Evolutionary conservation across 2,329 filamentous ascomycete genomes (phyloP).

Genomic region (Aureobasidium sp.): DNA sequence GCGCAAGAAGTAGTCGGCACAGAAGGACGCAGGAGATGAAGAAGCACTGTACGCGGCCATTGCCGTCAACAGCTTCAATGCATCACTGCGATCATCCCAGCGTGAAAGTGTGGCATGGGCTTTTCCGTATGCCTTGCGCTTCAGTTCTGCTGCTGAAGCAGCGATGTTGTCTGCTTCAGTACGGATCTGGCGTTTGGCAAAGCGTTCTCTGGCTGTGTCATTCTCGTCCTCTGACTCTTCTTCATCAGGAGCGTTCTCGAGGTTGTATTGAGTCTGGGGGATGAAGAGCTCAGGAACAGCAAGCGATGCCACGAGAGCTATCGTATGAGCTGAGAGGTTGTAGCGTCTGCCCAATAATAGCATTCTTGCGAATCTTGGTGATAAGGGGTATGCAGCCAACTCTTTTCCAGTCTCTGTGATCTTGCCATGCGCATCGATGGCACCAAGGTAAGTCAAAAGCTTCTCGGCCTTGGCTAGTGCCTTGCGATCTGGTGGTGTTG

Average conservation of each 20-base stretch:
- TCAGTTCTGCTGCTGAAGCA: constrained; percentile 48
- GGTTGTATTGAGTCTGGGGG: constrained; percentile 56
- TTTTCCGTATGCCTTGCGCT: constrained; percentile 57
- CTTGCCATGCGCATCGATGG: constrained; percentile 57
- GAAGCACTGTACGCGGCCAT: constrained; percentile 61
- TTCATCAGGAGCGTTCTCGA: constrained; percentile 32
- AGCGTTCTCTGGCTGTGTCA: constrained; percentile 12
- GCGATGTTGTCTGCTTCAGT: constrained; percentile 60
- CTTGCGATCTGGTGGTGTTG: constrained; percentile 72
- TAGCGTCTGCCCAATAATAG: constrained; percentile 79
- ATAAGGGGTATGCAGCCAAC: constrained; percentile 82
- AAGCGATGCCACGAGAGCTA: constrained; percentile 79
- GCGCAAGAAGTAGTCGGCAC: constrained; percentile 73
- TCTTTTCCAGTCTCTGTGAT: constrained; percentile 73
- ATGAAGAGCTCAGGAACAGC: constrained; percentile 85
- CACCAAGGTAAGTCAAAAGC: constrained; percentile 75
- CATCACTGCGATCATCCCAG: constrained; percentile 76
- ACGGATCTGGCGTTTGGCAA: constrained; percentile 30
- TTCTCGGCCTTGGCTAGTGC: constrained; percentile 78
- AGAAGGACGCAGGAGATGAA: constrained; percentile 50
- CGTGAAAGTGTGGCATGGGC: constrained; percentile 72
- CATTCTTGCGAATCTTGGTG: constrained; percentile 85
- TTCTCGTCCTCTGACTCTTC: constrained; percentile 25
- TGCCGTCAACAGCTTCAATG: constrained; percentile 81
- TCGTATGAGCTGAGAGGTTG: constrained; percentile 73